Evolutionary conservation across 495 filamentous ascomycete species (phyloP).

Genomic region (Tuber borchii): DNA sequence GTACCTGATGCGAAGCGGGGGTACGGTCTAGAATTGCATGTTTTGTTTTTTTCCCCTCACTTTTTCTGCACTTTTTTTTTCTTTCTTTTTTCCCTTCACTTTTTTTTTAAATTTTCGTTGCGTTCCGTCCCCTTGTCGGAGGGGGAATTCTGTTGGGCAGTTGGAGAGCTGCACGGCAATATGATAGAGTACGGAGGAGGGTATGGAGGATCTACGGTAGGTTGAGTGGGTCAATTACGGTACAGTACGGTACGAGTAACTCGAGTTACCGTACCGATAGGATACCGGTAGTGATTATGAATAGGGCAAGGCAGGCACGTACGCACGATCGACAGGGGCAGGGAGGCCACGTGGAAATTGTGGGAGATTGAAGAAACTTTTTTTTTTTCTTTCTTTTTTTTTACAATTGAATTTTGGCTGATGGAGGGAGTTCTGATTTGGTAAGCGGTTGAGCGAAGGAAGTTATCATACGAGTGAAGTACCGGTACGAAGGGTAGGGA

Average conservation of each 20-base stretch:
- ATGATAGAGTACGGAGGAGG: too few relatives aligned
- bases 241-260: too few relatives aligned
- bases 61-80: too few relatives aligned
- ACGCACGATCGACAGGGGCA: constrained; percentile 16
- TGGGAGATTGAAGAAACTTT: not conserved
- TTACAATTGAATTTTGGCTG: not conserved
- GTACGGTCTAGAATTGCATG: not conserved
- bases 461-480: not conserved
- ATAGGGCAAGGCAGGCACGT: not conserved
- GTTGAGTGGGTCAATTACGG: too few relatives aligned
- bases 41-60: not conserved
- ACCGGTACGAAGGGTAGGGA: not conserved
- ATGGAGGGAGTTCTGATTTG: not conserved
- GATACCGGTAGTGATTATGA: not conserved
- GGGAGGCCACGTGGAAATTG: not conserved
- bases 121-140: not conserved
- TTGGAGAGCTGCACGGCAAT: too few relatives aligned
- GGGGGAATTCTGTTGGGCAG: too few relatives aligned
- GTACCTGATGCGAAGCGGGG: not conserved
- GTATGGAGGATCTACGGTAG: too few relatives aligned
- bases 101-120: not conserved
- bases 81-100: too few relatives aligned
- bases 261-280: not conserved
- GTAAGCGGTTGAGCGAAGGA: not conserved
- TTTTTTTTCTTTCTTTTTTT: not conserved